A percentile compares a stretch with the other conserved stretches of the same genome.
Evolutionary conservation across 1,284 basidiomycete species (phyloP).

Genomic region (Apiotrichum mycotoxinovorans): DNA sequence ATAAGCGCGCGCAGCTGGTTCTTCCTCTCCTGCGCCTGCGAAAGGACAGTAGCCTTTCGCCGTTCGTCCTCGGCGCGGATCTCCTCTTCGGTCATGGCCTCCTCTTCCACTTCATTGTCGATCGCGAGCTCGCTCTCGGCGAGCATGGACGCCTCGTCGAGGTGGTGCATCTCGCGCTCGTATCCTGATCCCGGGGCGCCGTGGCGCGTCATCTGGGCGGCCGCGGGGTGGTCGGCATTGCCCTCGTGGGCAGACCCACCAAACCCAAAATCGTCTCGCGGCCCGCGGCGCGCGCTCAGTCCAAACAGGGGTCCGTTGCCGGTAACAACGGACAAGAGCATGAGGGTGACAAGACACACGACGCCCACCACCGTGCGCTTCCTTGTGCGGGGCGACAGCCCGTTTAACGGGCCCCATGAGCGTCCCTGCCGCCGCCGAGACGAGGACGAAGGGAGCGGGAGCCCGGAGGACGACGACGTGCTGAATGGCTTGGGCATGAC

Average conservation of each 20-base stretch:
- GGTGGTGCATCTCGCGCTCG: conserved; percentile 5
- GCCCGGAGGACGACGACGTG: neutral
- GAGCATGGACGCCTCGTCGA: conserved; percentile 38
- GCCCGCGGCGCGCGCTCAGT: neutral
- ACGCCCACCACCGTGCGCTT: neutral
- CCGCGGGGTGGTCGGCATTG: neutral
- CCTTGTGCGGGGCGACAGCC: neutral
- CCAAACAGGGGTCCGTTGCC: neutral
- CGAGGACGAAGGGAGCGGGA: conserved; percentile 1
- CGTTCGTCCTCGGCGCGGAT: conserved; percentile 34
- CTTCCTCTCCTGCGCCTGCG: conserved; percentile 5
- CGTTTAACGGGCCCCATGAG: neutral
- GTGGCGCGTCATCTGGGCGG: neutral
- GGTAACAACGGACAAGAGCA: neutral
- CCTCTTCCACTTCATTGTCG: conserved; percentile 7
- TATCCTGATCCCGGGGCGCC: neutral
- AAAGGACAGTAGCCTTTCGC: conserved; percentile 26
- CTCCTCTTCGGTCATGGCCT: conserved; percentile 30
- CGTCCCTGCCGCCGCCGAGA: neutral
- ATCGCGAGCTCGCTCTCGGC: conserved; percentile 41
- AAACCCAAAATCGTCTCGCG: neutral
- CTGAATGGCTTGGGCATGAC: conserved; percentile 3
- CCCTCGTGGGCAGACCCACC: too few species aligned
- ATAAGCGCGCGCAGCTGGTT: conserved; percentile 34
- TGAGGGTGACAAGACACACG: neutral